Evolutionary conservation across 345 rosid species (phyloP).

Genomic region (Corymbia maculata): DNA sequence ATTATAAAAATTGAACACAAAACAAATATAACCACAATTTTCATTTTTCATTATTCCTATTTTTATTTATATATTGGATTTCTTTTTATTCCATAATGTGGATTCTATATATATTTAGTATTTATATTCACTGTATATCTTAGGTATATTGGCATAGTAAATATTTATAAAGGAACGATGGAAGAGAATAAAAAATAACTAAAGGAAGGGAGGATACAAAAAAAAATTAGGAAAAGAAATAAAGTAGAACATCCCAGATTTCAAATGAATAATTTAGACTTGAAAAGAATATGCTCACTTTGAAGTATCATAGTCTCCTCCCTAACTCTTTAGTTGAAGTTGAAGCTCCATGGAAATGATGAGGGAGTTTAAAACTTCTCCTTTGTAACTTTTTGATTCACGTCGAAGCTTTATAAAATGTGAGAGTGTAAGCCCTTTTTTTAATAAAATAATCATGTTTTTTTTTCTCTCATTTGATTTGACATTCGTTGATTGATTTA

Average conservation of each 20-base stretch:
- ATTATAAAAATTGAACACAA: neutral
- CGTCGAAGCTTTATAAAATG: neutral
- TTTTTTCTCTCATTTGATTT: too few species aligned
- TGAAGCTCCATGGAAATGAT: rapidly evolving
- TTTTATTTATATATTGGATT: neutral
- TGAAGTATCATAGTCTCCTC: neutral
- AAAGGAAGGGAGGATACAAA: neutral
- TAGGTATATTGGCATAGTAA: neutral
- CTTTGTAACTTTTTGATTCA: neutral
- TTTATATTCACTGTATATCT: neutral
- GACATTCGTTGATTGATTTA: neutral
- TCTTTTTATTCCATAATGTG: neutral
- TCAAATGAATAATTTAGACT: neutral
- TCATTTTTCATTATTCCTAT: neutral
- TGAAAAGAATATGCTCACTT: neutral
- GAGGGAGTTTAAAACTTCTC: neutral
- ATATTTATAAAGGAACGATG: neutral
- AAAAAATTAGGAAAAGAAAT: neutral
- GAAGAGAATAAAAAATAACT: neutral
- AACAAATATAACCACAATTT: too few species aligned
- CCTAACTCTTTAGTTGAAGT: neutral
- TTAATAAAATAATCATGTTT: neutral
- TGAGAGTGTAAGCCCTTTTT: neutral
- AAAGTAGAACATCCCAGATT: neutral
- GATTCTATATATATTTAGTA: neutral